phyloP scores from a whole-genome alignment of 2,329 filamentous ascomycete species.

The Xenoacremonium recifei region DNA sequence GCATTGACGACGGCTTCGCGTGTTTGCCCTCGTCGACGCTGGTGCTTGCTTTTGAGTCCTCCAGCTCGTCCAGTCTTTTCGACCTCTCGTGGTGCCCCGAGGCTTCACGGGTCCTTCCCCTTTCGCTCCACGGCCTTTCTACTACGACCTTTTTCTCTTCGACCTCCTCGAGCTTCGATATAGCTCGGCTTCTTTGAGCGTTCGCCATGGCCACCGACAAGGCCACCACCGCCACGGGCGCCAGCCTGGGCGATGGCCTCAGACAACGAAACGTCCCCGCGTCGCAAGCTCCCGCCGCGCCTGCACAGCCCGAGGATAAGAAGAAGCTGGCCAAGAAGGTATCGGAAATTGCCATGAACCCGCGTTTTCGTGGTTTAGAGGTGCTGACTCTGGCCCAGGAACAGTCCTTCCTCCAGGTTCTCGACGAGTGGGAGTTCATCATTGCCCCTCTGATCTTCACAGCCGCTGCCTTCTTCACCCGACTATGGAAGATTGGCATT shows the following conservation, averaged over 20 bases:
- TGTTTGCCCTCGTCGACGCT: conserved; percentile 20
- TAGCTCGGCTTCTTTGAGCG: conserved; percentile 12
- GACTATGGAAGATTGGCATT: conserved; percentile 68
- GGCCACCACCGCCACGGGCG: conserved; percentile 58
- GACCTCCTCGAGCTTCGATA: conserved; percentile 5
- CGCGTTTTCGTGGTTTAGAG: neutral
- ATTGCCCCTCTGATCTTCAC: conserved; percentile 62
- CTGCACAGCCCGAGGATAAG: conserved; percentile 53
- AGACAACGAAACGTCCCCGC: conserved; percentile 51
- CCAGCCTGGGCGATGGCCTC: conserved; percentile 55
- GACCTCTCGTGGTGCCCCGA: conserved; percentile 17
- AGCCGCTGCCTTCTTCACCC: conserved; percentile 62
- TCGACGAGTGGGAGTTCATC: conserved; percentile 63
- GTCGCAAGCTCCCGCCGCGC: conserved; percentile 33
- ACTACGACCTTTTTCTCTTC: neutral
- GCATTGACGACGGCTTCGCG: conserved; percentile 25
- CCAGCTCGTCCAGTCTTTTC: conserved; percentile 37
- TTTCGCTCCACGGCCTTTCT: conserved; percentile 13
- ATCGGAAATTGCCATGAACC: neutral
- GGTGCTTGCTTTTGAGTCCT: conserved; percentile 31
- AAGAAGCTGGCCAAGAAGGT: conserved; percentile 61
- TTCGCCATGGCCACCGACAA: conserved; percentile 52
- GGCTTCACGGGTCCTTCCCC: conserved; percentile 13
- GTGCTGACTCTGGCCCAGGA: conserved; percentile 35
- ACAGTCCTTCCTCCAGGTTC: conserved; percentile 58